Conservation (phyloP, 805 yeast genomes). For the Nakazawaea peltata region DNA sequence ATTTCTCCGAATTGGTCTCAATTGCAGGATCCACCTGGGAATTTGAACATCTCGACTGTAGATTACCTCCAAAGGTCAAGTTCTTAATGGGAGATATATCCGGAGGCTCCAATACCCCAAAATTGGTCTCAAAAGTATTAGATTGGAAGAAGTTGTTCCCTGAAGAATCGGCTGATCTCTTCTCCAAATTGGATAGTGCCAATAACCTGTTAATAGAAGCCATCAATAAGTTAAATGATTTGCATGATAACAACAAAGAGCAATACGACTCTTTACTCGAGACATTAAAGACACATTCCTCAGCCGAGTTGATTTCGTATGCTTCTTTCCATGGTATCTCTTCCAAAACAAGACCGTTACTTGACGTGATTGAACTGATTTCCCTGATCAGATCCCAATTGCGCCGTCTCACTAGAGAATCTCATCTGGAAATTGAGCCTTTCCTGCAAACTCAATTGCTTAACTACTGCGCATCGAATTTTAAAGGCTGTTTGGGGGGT, state of each 20-base stretch:
- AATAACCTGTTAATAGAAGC: constrained; percentile 50
- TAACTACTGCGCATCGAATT: constrained; percentile 37
- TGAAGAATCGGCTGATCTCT: constrained; percentile 42
- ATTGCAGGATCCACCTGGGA: constrained; percentile 50
- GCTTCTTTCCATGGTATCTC: constrained; percentile 2
- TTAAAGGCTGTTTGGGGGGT: constrained; percentile 85
- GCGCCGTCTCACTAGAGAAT: constrained; percentile 47
- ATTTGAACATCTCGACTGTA: constrained; percentile 42
- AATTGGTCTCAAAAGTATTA: constrained; percentile 68
- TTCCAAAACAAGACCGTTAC: constrained; percentile 15
- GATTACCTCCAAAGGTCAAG: constrained; percentile 60
- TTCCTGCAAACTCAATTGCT: constrained; percentile 61
- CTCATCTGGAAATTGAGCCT: constrained; percentile 91
- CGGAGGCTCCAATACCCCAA: constrained; percentile 93
- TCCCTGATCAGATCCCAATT: constrained; percentile 47
- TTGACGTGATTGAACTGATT: constrained; percentile 32
- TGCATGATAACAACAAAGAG: constrained; percentile 22
- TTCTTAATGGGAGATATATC: constrained; percentile 89
- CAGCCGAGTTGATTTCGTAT: constrained; percentile 8
- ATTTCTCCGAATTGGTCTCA: constrained; percentile 21
- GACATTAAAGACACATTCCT: constrained; percentile 13
- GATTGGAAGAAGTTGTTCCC: constrained; percentile 56
- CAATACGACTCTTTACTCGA: constrained; percentile 25
- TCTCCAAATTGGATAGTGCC: constrained; percentile 44
- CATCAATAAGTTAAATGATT: constrained; percentile 30